A percentile compares a stretch with the other conserved stretches of the same genome.
Conservation (phyloP, 2,329 filamentous ascomycete species). For the Harringtonia lauricola region DNA sequence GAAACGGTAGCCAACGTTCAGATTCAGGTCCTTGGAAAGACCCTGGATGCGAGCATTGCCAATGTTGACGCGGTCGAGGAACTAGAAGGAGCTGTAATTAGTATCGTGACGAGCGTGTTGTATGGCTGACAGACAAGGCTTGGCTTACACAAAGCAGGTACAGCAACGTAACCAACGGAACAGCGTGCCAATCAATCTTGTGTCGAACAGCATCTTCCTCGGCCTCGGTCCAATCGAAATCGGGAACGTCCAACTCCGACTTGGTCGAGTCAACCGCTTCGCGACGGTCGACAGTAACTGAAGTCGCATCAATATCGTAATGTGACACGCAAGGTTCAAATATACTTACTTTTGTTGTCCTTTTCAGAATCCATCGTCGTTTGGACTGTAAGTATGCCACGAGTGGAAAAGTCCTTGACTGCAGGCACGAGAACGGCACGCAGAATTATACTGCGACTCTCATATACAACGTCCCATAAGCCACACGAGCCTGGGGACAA, state of each 20-base stretch:
- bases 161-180: constrained; percentile 39
- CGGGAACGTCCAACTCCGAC: not conserved
- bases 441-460: no score
- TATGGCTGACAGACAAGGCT: not conserved
- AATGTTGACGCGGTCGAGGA: constrained; percentile 27
- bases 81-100: constrained; percentile 8
- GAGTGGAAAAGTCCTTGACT: no score
- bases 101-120: not conserved
- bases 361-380: no score
- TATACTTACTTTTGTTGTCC: no score
- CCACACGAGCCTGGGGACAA: no score
- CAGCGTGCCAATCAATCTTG: constrained; percentile 40
- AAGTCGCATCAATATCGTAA: no score
- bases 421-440: no score
- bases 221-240: constrained; percentile 33
- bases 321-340: no score
- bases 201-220: constrained; percentile 37
- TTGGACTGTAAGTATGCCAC: no score
- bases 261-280: constrained; percentile 2
- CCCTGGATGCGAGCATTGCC: constrained; percentile 47
- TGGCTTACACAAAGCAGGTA: constrained; percentile 41
- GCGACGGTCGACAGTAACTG: not conserved
- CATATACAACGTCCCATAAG: no score
- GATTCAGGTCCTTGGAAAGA: constrained; percentile 34
- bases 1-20: constrained; percentile 28